Evolutionary conservation across 2,329 filamentous ascomycete genomes (phyloP), one percentile per base, ranked within the genome.

Genomic region (Mycocentrospora acerina): DNA sequence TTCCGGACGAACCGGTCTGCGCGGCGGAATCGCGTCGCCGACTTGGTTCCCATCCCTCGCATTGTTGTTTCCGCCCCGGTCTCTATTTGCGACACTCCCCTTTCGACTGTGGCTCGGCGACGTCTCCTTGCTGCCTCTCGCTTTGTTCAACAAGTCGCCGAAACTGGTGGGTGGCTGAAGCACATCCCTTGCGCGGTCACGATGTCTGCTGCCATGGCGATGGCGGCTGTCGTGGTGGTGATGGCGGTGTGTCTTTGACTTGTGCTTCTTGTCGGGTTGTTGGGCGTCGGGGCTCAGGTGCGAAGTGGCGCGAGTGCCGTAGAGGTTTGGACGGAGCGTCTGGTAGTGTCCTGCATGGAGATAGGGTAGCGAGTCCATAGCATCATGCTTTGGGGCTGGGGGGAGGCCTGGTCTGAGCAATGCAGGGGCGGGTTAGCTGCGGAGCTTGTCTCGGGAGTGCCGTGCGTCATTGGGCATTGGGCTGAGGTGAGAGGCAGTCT

Each of bases 151-250:
- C 13, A 73, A 48, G 32, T 68, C 63, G 22, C 71, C 70, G 45
- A 74, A 71, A 51, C 67, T 71, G 11, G 71, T 68, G 1, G 70
- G 71, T 4, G 70, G 66, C 39, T 70, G 65, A 26, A 71, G 58
- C 43, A 71, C 70, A 13, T 72, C 69, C 48, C 69, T 72, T 10
- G 57, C 55, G 40, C 73, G 59, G 28, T 64, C 55, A 41, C 73
- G 59, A 26, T 64, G 60, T 10, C 42, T 51, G 25, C 60, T 61
- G 42, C 54, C 50, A 36, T 61, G 59, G 16, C 53, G 51, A 31
- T 60, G 53, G 16, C 60, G 57, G 35, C 60, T 51, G 18, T 53
- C 46, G 30, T 44, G 55, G 19, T 69, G 69, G 16, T 53, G 46
- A 24, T 41, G 29, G 29, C 51, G 48, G 36, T 53, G 31, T 63